A percentile compares a stretch with the other conserved stretches of the same genome.
Conservation (phyloP, 257 asterid genomes). For the Plantago elongata region DNA sequence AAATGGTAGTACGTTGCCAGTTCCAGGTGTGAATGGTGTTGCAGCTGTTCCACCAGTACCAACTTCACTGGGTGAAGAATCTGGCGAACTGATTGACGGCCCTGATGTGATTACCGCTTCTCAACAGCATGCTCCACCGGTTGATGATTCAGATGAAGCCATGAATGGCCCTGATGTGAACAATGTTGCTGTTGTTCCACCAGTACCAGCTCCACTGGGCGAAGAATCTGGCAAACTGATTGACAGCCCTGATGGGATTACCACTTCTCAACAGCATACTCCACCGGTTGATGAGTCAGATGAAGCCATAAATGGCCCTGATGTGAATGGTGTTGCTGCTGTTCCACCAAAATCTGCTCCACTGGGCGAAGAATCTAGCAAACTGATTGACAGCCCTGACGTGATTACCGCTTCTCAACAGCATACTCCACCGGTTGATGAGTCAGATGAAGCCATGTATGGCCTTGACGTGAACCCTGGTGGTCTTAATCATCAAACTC, state of each 20-base stretch:
- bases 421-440: conserved; percentile 7
- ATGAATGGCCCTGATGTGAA: conserved; percentile 12
- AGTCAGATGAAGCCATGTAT: not conserved
- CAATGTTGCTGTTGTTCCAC: not conserved
- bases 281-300: conserved; percentile 4
- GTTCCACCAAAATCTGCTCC: conserved; percentile 3
- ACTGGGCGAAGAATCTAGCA: not conserved
- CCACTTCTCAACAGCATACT: conserved; percentile 4
- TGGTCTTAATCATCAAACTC: not conserved
- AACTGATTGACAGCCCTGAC: not conserved
- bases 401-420: not conserved
- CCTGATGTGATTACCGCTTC: not conserved
- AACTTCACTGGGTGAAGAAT: not conserved
- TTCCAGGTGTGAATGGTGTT: not conserved
- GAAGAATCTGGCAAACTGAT: not conserved
- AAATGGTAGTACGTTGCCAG: conserved; percentile 1
- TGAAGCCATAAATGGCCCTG: conserved; percentile 1
- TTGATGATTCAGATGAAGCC: not conserved
- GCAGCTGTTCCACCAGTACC: conserved; percentile 10
- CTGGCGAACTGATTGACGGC: not conserved
- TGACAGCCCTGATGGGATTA: not conserved
- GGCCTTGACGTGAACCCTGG: conserved; percentile 13
- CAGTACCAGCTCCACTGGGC: not conserved
- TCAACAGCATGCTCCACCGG: conserved; percentile 7
- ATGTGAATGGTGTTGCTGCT: conserved; percentile 4